Evolutionary conservation across 2,329 filamentous ascomycete genomes (phyloP).

Genomic region (Aphanocladium album): DNA sequence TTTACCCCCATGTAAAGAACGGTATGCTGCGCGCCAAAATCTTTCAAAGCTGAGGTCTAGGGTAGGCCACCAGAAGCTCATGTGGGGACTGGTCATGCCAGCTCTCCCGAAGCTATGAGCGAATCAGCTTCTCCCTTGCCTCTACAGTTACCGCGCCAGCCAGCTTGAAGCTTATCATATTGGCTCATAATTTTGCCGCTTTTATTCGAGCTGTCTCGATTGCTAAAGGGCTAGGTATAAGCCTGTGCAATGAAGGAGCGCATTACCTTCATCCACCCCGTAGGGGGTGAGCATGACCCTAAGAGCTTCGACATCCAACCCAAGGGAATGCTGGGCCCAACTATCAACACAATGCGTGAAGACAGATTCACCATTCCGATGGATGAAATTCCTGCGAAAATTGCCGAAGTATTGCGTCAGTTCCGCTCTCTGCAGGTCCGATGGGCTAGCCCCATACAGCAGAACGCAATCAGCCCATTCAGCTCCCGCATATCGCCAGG

Average conservation of each 20-base stretch:
- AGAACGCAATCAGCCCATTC: slow-evolving; percentile 63
- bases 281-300: slow-evolving; percentile 61
- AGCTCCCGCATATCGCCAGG: slow-evolving; percentile 72
- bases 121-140: not conserved
- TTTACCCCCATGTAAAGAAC: no score
- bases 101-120: not conserved
- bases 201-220: not conserved
- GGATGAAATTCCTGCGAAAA: slow-evolving; percentile 66
- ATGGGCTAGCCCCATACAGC: slow-evolving; percentile 61
- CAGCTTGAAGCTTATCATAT: not conserved
- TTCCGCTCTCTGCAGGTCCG: slow-evolving; percentile 71
- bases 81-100: slow-evolving; percentile 1
- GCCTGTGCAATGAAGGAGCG: slow-evolving; percentile 60
- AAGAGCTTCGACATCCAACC: slow-evolving; percentile 54
- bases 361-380: slow-evolving; percentile 71
- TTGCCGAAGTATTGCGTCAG: slow-evolving; percentile 57
- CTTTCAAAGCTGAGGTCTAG: not conserved
- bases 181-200: not conserved
- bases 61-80: not conserved
- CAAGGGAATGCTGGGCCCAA: slow-evolving; percentile 49
- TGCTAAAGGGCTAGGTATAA: not conserved
- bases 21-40: not conserved
- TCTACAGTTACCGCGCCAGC: not conserved
- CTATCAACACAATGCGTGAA: slow-evolving; percentile 65
- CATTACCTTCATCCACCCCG: slow-evolving; percentile 70